A percentile compares a stretch with the other conserved stretches of the same genome.
phyloP scores from a whole-genome alignment of 2,329 filamentous ascomycete species.

The Colletotrichum sp. region DNA sequence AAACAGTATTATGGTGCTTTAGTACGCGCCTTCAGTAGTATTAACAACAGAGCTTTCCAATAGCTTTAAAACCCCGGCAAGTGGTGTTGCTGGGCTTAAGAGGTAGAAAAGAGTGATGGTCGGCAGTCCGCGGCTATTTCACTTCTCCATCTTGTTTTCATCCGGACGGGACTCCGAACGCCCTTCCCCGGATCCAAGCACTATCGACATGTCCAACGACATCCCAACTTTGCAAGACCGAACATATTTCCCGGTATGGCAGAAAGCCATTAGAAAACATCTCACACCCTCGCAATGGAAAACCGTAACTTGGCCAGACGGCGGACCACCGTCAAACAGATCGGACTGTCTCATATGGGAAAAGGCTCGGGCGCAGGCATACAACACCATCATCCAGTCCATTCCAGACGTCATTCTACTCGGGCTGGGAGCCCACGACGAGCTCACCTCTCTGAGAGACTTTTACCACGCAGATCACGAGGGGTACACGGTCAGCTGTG shows the following conservation, averaged over 20 bases:
- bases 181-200: not conserved
- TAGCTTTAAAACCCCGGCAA: too few species aligned
- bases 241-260: not conserved
- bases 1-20: too few species aligned
- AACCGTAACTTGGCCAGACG: not conserved
- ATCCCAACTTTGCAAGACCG: accelerated
- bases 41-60: too few species aligned
- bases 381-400: not conserved
- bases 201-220: accelerated
- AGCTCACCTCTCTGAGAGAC: not conserved
- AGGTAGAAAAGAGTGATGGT: too few species aligned
- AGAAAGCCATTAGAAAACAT: not conserved
- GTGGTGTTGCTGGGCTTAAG: too few species aligned
- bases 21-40: too few species aligned
- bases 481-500: too few species aligned
- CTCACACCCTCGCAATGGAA: not conserved
- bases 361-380: not conserved
- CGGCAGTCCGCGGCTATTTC: too few species aligned
- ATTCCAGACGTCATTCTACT: accelerated
- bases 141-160: too few species aligned
- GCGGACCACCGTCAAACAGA: accelerated
- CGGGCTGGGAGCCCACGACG: not conserved
- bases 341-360: not conserved
- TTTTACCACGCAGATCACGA: not conserved
- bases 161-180: too few species aligned